A percentile compares a stretch with the other conserved stretches of the same genome.
phyloP scores from a whole-genome alignment of 2,329 filamentous ascomycete species.

The Phyllosticta citrichinensis region DNA sequence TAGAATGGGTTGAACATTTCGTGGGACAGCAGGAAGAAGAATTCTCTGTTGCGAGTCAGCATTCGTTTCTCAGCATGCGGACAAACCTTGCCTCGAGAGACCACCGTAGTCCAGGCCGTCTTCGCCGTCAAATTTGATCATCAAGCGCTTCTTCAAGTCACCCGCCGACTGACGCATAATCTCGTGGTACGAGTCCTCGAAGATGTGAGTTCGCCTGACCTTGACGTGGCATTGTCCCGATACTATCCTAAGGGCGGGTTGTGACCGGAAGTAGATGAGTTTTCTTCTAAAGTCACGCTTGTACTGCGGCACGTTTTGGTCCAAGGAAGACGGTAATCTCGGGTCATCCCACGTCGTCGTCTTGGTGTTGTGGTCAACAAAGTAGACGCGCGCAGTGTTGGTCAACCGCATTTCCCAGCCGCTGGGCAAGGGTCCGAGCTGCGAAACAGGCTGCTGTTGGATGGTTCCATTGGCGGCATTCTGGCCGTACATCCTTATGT shows the following conservation, averaged over 20 bases:
- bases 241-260: slow-evolving; percentile 88
- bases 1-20: slow-evolving; percentile 99
- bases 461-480: slow-evolving; percentile 68
- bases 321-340: slow-evolving; percentile 83
- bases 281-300: slow-evolving; percentile 98
- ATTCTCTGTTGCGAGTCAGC: slow-evolving; percentile 54
- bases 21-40: slow-evolving; percentile 97
- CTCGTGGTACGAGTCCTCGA: slow-evolving; percentile 97
- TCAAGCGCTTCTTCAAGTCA: slow-evolving; percentile 93
- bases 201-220: slow-evolving; percentile 90
- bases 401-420: slow-evolving; percentile 99
- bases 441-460: slow-evolving; percentile 94
- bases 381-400: slow-evolving; percentile 95
- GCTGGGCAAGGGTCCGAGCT: slow-evolving; percentile 87
- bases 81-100: slow-evolving; percentile 57
- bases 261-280: slow-evolving; percentile 97
- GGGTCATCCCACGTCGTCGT: slow-evolving; percentile 99
- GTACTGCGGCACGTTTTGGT: slow-evolving; percentile 98
- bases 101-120: slow-evolving; percentile 97
- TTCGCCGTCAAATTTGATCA: slow-evolving; percentile 99
- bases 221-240: slow-evolving; percentile 98
- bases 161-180: slow-evolving; percentile 94
- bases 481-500: slow-evolving; percentile 95
- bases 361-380: slow-evolving; percentile 99
- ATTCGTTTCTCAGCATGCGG: not conserved